These are phyloP conservation scores for Claviceps maximensis DNA, from an alignment of 2,329 filamentous ascomycete genomes.

Conservation along the genomic window DNA sequence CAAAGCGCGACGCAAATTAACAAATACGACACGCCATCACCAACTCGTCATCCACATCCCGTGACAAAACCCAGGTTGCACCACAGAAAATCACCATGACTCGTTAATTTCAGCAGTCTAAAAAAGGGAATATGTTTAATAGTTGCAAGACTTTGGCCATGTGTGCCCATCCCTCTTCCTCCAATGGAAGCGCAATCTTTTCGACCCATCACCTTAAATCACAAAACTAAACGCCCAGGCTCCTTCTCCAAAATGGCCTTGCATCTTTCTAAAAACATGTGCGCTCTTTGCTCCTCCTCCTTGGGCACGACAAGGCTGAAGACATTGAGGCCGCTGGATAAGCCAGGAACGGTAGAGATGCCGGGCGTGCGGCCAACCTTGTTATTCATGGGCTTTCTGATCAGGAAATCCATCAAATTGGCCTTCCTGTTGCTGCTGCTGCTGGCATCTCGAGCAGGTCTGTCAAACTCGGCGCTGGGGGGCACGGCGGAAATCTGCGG, in stretches of 20 bases:
- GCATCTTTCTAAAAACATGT: constrained; percentile 71
- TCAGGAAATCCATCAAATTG: constrained; percentile 77
- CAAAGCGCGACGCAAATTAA: too few relatives aligned
- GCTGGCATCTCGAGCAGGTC: constrained; percentile 15
- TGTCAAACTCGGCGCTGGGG: constrained; percentile 26
- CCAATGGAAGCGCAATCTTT: too few relatives aligned
- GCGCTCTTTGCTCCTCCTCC: constrained; percentile 69
- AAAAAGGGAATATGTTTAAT: too few relatives aligned
- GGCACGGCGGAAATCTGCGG: constrained; percentile 54
- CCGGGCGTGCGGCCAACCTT: constrained; percentile 13
- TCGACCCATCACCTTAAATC: too few relatives aligned
- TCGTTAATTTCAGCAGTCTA: too few relatives aligned
- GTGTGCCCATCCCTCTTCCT: background rate
- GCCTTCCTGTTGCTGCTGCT: constrained; percentile 17
- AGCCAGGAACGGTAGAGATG: constrained; percentile 26
- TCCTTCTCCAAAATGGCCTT: constrained; percentile 74
- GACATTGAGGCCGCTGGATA: constrained; percentile 52
- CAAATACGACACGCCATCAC: too few relatives aligned
- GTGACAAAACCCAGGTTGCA: too few relatives aligned
- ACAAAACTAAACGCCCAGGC: constrained; percentile 60
- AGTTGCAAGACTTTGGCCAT: background rate
- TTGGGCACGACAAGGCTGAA: constrained; percentile 71
- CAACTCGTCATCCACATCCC: too few relatives aligned
- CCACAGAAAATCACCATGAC: too few relatives aligned
- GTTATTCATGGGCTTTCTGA: constrained; percentile 9